Evolutionary conservation across 129 eudicot species (phyloP).

Genomic region (Ambrosia trifida): DNA sequence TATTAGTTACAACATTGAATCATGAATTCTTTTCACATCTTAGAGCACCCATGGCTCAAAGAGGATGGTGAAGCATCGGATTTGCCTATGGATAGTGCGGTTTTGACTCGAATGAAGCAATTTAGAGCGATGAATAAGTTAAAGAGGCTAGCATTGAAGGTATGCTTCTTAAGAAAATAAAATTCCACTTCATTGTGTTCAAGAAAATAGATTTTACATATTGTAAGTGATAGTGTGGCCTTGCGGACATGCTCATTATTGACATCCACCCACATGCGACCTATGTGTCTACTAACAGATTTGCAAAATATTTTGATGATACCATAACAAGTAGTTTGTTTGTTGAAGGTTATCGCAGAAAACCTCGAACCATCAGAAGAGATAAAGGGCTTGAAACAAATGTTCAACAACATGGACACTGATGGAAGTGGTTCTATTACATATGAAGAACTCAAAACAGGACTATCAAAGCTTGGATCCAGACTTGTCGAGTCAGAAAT

Average conservation of each 20-base stretch:
- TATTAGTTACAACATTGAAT: background rate
- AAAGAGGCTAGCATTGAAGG: slow-evolving; percentile 86
- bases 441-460: slow-evolving; percentile 67
- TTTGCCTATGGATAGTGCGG: slow-evolving; percentile 77
- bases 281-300: background rate
- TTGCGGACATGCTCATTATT: background rate
- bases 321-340: slow-evolving; percentile 7
- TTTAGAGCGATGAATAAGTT: slow-evolving; percentile 94
- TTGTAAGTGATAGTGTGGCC: background rate
- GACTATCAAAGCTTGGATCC: slow-evolving; percentile 79
- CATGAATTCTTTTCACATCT: background rate
- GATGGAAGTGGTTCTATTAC: slow-evolving; percentile 87
- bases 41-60: slow-evolving; percentile 94
- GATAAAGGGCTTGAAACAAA: slow-evolving; percentile 71
- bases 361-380: slow-evolving; percentile 71
- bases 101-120: slow-evolving; percentile 79
- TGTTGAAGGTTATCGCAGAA: slow-evolving; percentile 73
- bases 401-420: slow-evolving; percentile 84
- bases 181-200: background rate
- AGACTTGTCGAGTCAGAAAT: slow-evolving; percentile 66
- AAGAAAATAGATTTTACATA: background rate
- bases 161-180: slow-evolving; percentile 21
- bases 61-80: slow-evolving; percentile 89
- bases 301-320: background rate
- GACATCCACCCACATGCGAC: background rate